Base-by-base conservation (phyloP, 1,284 basidiomycete genomes). In the Trametes hirsuta region DNA sequence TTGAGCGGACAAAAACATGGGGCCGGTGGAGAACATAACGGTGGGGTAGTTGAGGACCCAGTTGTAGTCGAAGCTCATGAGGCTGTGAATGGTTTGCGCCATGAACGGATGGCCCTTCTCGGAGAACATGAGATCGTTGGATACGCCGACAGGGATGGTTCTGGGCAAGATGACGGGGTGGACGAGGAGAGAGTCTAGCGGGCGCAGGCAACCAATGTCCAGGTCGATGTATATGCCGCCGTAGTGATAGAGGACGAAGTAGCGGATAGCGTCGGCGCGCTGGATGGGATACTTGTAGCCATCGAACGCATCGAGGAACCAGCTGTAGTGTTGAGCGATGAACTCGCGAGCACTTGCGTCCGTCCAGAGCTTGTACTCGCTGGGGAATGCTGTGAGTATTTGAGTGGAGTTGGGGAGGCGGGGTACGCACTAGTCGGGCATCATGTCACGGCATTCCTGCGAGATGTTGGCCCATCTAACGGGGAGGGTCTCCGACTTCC, bases 11-110 rank as follows among this genome's bases (percentile, higher is more conserved):
- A 98, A 76, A 78, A 95, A 94, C 94, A 96, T 94, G 74, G 94
- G 89, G 1, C 97, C 97, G 0, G 97, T 99, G 50, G 94, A 95
- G 79, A 99, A 99, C 97, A 99, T 99, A 78, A 99, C 97, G 37
- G 97, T 99, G 35, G 97, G 97, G 71, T 99, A 99, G 77, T 98
- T 96, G 71, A 95, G 86, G 54, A 97, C 75, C 86, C 94, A 98
- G 55, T 87, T 85, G 76, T 97, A 94, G 77, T 98, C 92, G 74
- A 97, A 99, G n/a, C 88, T 89, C 70, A 88, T 84, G 63, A 98
- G 86, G 68, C 90, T 94, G 77, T 97, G 90, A 68, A 98, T 97
- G 51, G 95, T 91, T 75, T 95, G 93, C 39, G 90, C 88, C 81
- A 98, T 86, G 79, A 99, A 95, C 1, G 94, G 91, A 67, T 97